Base-by-base conservation (phyloP, 2,329 filamentous ascomycete genomes). In the Phaeosphaeriaceae sp. region DNA sequence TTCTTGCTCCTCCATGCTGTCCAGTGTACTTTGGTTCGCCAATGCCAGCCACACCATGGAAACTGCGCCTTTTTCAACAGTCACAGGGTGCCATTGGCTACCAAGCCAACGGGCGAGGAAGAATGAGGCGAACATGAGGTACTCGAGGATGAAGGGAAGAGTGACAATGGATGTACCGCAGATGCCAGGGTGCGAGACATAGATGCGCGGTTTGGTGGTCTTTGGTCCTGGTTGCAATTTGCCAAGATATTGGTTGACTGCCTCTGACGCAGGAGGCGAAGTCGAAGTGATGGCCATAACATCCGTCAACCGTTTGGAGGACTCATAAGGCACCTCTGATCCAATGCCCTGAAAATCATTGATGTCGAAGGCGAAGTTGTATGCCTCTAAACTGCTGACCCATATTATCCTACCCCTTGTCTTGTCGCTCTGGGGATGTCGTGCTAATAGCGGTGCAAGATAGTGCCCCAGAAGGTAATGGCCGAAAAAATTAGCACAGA, bases 401-500 rank as follows among this genome's bases (percentile, higher is more conserved):
- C 93, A 97, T 56, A 97, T 83, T 43, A 99, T 82, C 42, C 91
- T 85, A 7, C 86, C 89, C 39, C 54, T 77, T 67, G 32, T 74
- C 56, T 59, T 49, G 17, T 48, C 74, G 56, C 33, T 64, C 61
- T 13, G 73, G 65, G 13, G 66, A 67, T 42, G 84, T 77, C 63
- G 78, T 76, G 61, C 60, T 34, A 99, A 81, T 9, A 97, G 78
- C 0, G 90, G 88, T 59, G 88, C 81, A 9, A 97, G 81, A 66
- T 87, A 85, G 71, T 96, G 92, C 13, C 85, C 84, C 18, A 99
- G 84, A 66, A 97, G 77, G 71, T 99, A 97, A 76, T 99, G 94
- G 0, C 94, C 94, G 68, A 99, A 97, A 23, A 96, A 83, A 68
- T 97, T 97, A 41, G 93, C 88, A 70, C 87, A 88, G 71, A 97